Base-by-base conservation (phyloP, 2,329 filamentous ascomycete genomes). In the Pseudogymnoascus sp. region DNA sequence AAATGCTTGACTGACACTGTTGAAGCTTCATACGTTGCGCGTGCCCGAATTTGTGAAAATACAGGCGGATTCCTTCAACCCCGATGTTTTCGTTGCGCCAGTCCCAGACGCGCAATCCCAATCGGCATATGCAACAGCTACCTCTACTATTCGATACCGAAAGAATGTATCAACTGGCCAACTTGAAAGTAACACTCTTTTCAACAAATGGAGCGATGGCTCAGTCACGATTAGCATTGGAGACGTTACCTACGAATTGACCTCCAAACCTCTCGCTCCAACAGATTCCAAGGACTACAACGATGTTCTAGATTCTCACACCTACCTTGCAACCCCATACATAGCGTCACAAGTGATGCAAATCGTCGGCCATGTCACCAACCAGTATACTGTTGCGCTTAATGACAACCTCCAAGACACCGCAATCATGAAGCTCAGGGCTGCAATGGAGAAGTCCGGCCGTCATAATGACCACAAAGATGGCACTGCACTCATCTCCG, bases 121-220 rank as follows among this genome's bases (percentile, higher is more conserved):
- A 29, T 70, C 73, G 29, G 75, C 81, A 21, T 81, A 77, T 73
- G 77, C 78, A 61, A 81, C 79, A 5, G 79, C 88, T 33, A 81
- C 85, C 68, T 83, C 84, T 37, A 86, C 87, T 1, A 80, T 89
- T 57, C 85, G 89, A 64, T 90, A 86, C 74, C 84, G 87, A 60
- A 84, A 81, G 68, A 85, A 90, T 62, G 79, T 84, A 8, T 80
- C 81, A 31, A 87, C 84, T 1, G 81, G 82, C 58, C 77, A 84
- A 64, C 78, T 92, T 10, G 84, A 88, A 70, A 92, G 88, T 70
- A 93, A 93, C 71, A 83, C 89, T 2, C 82, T 86, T 64, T 76
- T 93, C 31, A 84, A 90, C 70, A 83, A 83, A 67, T 93, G 89
- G 89, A 90, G 86, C 64, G 89, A 93, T 69, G 89, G 89, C 29